Evolutionary conservation across 495 filamentous ascomycete genomes (phyloP).

Genomic region (Hypoxylon cercidicola): DNA sequence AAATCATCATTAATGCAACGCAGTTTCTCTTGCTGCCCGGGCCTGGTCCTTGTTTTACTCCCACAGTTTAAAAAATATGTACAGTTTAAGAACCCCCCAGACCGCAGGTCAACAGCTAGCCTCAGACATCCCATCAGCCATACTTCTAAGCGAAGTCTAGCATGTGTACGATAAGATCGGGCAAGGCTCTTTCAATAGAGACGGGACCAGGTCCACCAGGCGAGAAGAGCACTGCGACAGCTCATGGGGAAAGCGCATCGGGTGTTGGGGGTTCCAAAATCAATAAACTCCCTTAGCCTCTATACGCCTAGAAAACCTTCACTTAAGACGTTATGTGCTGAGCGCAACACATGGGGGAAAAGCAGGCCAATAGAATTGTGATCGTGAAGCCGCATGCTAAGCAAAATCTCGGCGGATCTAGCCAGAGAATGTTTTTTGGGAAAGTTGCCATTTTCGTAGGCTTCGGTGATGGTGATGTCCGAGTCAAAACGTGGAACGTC

Average conservation of each 20-base stretch:
- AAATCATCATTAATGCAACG: constrained; percentile 39
- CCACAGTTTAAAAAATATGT: constrained; percentile 39
- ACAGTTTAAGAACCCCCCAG: constrained; percentile 21
- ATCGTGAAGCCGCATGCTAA: constrained; percentile 28
- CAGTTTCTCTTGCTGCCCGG: constrained; percentile 29
- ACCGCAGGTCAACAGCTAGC: constrained; percentile 10
- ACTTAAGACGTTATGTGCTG: constrained; percentile 2
- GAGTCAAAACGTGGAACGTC: constrained; percentile 17
- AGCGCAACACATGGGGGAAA: constrained; percentile 16
- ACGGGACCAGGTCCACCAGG: constrained; percentile 1
- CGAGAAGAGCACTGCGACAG: constrained; percentile 9
- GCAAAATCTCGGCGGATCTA: constrained; percentile 4
- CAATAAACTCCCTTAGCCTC: constrained; percentile 21
- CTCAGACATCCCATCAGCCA: constrained; percentile 4
- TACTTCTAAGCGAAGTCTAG: constrained; percentile 15
- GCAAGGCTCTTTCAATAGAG: constrained; percentile 3
- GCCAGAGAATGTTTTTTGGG: constrained; percentile 16
- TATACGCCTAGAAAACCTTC: constrained; percentile 12
- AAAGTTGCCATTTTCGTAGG: constrained; percentile 22
- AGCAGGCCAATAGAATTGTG: constrained; percentile 18
- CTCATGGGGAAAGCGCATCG: neutral
- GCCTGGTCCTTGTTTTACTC: constrained; percentile 22
- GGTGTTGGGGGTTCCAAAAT: constrained; percentile 9
- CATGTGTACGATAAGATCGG: neutral
- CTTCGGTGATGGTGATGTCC: constrained; percentile 14